Conservation (phyloP, 768 basidiomycete species). For the Candolleomyces efflorescens region DNA sequence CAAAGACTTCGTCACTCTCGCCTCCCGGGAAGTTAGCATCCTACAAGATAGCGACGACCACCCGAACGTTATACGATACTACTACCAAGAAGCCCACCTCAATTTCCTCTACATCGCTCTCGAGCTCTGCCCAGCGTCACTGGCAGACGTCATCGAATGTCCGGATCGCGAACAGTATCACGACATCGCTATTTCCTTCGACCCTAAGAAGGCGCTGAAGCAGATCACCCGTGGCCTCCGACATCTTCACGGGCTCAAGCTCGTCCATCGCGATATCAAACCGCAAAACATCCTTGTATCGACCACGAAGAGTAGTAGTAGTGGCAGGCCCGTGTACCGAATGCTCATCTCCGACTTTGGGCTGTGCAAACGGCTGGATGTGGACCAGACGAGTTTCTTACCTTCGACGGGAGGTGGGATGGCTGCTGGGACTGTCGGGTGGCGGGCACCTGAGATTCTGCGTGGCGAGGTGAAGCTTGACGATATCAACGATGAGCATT, state of each 20-base stretch:
- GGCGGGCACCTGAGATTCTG: constrained; percentile 96
- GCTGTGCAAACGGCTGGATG: constrained; percentile 89
- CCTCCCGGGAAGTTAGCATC: constrained; percentile 88
- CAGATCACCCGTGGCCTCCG: constrained; percentile 86
- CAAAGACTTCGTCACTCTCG: constrained; percentile 93
- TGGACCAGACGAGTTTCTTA: constrained; percentile 94
- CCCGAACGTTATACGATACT: constrained; percentile 97
- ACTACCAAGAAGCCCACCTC: constrained; percentile 90
- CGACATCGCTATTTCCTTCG: constrained; percentile 76
- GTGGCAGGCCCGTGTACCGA: constrained; percentile 42
- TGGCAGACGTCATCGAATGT: constrained; percentile 81
- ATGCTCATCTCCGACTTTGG: constrained; percentile 98
- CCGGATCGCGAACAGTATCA: constrained; percentile 64
- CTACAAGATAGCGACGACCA: constrained; percentile 98
- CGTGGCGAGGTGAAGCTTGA: constrained; percentile 92
- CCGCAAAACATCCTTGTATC: constrained; percentile 96
- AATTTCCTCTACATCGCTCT: constrained; percentile 98
- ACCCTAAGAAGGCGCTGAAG: constrained; percentile 81
- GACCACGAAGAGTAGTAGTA: constrained; percentile 49
- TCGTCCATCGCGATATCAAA: constrained; percentile 98
- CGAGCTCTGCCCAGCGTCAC: constrained; percentile 87
- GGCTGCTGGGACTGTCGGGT: constrained; percentile 92
- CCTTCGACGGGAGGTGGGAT: constrained; percentile 88
- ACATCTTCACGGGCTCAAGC: constrained; percentile 90
- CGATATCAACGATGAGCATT: constrained; percentile 64